A percentile compares a stretch with the other conserved stretches of the same genome.
Evolutionary conservation across 768 basidiomycete species (phyloP).

Genomic region (Hemileccinum impolitum): DNA sequence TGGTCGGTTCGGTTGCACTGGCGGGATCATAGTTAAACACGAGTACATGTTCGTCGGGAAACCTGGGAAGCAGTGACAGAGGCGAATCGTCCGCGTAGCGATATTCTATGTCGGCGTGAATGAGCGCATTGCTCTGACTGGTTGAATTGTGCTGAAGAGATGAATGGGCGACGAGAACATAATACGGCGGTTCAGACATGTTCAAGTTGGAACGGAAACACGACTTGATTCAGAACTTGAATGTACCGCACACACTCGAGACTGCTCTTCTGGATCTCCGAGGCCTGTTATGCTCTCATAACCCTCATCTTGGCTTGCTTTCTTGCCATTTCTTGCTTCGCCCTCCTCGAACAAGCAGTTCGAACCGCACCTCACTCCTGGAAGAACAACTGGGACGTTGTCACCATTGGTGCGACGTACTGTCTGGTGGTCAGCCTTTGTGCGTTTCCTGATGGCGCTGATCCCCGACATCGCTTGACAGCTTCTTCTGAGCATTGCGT

Average conservation of each 20-base stretch:
- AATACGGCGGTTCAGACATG: slow-evolving; percentile 50
- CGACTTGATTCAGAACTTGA: too few relatives aligned
- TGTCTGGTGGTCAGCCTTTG: slow-evolving; percentile 56
- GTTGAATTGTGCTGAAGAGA: slow-evolving; percentile 37
- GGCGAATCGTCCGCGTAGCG: slow-evolving; percentile 80
- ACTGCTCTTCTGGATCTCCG: slow-evolving; percentile 49
- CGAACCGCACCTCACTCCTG: slow-evolving; percentile 59
- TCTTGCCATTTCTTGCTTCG: slow-evolving; percentile 58
- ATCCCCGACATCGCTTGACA: slow-evolving; percentile 21
- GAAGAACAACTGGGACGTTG: slow-evolving; percentile 61
- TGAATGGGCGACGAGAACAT: slow-evolving; percentile 64
- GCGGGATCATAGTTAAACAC: slow-evolving; percentile 67
- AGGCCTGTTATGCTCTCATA: slow-evolving; percentile 50
- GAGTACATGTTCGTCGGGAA: slow-evolving; percentile 66
- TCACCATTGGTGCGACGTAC: slow-evolving; percentile 71
- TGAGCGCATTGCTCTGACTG: slow-evolving; percentile 35
- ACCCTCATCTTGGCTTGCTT: slow-evolving; percentile 50
- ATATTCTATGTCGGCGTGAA: slow-evolving; percentile 75
- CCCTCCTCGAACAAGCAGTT: slow-evolving; percentile 69
- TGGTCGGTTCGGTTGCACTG: slow-evolving; percentile 37
- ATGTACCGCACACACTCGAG: slow-evolving; percentile 35
- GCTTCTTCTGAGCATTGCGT: slow-evolving; percentile 55
- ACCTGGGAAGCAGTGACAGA: slow-evolving; percentile 56
- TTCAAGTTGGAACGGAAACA: slow-evolving; percentile 5
- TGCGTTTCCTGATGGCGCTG: not conserved